A percentile compares a stretch with the other conserved stretches of the same genome.
Evolutionary conservation across 169 alveolate species (phyloP).

Genomic region (Eimeria maxima): DNA sequence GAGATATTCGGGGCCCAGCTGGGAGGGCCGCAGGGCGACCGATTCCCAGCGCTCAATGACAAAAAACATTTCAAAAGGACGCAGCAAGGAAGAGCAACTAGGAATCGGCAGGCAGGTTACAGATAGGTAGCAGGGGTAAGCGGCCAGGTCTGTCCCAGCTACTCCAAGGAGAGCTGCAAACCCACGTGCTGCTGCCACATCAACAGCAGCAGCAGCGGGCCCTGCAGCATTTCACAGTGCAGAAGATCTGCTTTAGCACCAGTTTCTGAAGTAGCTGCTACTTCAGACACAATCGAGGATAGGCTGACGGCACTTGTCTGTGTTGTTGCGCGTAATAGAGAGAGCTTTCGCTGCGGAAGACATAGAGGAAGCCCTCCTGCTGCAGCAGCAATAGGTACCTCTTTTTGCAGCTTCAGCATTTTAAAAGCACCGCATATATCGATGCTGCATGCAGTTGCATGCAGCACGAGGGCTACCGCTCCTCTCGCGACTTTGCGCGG

Average conservation of each 20-base stretch:
- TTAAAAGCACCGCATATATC: not conserved
- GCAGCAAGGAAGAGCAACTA: not conserved
- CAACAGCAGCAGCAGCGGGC: conserved; percentile 25
- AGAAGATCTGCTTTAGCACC: conserved; percentile 11
- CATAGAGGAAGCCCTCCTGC: conserved; percentile 26
- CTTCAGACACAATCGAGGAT: not conserved
- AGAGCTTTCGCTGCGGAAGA: not conserved
- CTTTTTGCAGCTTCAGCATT: conserved; percentile 15
- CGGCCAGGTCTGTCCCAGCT: not conserved
- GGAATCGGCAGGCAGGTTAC: not conserved
- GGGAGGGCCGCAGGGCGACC: conserved; percentile 93
- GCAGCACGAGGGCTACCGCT: not conserved
- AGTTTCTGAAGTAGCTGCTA: not conserved
- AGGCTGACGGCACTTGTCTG: not conserved
- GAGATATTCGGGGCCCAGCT: conserved; percentile 94
- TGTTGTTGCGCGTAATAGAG: not conserved
- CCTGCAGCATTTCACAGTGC: conserved; percentile 19
- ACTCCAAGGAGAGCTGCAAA: not conserved
- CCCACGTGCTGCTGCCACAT: conserved; percentile 30
- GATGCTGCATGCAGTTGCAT: conserved; percentile 40
- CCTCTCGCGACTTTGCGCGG: not conserved
- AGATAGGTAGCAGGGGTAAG: not conserved
- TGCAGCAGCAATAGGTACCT: conserved; percentile 14
- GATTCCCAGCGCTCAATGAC: conserved; percentile 95
- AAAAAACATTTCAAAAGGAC: conserved; percentile 88